Percentiles rank a stretch among this genome's conserved stretches.
Evolutionary conservation across 768 basidiomycete species (phyloP).

Genomic region (Termitomyces sp.): DNA sequence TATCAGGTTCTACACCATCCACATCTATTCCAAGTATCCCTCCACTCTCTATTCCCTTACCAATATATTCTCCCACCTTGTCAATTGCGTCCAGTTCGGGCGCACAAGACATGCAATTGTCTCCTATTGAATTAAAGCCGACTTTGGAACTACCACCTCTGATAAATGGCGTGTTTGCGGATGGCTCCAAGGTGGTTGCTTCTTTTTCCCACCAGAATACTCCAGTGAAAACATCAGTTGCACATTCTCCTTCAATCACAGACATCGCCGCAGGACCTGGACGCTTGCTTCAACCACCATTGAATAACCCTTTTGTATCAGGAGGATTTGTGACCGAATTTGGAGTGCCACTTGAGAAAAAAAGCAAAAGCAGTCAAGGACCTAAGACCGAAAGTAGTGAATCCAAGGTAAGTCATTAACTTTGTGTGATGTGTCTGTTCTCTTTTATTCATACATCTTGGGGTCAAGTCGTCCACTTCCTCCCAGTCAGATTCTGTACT

Average conservation of each 20-base stretch:
- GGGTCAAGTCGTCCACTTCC: not conserved
- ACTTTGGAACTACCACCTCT: not conserved
- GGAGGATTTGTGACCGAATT: conserved; percentile 46
- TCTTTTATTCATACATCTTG: not conserved
- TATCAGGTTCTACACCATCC: not conserved
- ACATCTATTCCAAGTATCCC: not conserved
- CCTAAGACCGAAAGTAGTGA: not conserved
- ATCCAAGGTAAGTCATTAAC: conserved; percentile 4
- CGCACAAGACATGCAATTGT: conserved; percentile 21
- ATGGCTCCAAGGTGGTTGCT: not conserved
- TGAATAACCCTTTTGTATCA: conserved; percentile 43
- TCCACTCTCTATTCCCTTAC: not conserved
- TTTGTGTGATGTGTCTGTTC: not conserved
- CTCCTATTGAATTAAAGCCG: conserved; percentile 13
- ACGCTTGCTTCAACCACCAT: conserved; percentile 9
- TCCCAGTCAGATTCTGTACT: not conserved
- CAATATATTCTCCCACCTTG: conserved; percentile 17
- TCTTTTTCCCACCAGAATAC: not conserved
- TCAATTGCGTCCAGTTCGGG: conserved; percentile 19
- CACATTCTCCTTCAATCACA: not conserved
- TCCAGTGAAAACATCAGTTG: not conserved
- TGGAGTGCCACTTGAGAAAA: conserved; percentile 15
- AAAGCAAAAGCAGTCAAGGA: not conserved
- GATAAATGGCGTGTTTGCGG: not conserved
- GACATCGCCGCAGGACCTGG: not conserved